Evolutionary conservation across 495 filamentous ascomycete species (phyloP).

Genomic region (Jackrogersella multiformis): DNA sequence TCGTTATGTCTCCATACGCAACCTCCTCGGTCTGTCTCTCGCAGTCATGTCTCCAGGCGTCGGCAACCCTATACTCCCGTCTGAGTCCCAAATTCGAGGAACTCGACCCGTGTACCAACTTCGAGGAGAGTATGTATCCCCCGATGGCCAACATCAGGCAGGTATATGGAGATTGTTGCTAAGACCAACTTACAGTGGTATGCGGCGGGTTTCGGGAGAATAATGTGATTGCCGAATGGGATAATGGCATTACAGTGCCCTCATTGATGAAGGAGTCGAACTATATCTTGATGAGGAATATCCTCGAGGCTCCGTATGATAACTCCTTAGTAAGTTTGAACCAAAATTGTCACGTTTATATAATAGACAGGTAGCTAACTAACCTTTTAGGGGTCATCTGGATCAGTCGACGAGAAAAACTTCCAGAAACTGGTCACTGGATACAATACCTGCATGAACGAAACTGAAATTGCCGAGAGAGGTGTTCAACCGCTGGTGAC

Average conservation of each 20-base stretch:
- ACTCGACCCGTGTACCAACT: conserved; percentile 73
- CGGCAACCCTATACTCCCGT: conserved; percentile 68
- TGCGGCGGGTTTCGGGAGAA: conserved; percentile 70
- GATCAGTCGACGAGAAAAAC: conserved; percentile 61
- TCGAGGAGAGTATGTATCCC: conserved; percentile 55
- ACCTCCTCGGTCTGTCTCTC: conserved; percentile 24
- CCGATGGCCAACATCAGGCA: neutral
- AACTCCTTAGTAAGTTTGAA: conserved; percentile 39
- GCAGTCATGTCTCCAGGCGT: conserved; percentile 65
- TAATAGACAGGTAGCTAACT: conserved; percentile 41
- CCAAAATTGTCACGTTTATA: conserved; percentile 40
- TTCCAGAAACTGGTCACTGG: conserved; percentile 69
- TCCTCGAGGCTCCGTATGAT: conserved; percentile 64
- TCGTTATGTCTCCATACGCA: conserved; percentile 8
- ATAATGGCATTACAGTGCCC: conserved; percentile 61
- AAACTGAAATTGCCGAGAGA: conserved; percentile 56
- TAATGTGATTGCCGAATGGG: conserved; percentile 71
- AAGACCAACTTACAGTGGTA: conserved; percentile 47
- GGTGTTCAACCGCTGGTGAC: conserved; percentile 63
- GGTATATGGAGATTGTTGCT: neutral
- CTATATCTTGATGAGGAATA: conserved; percentile 64
- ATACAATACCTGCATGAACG: conserved; percentile 71
- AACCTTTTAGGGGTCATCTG: conserved; percentile 9
- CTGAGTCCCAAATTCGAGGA: conserved; percentile 66
- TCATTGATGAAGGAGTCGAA: conserved; percentile 61